These are phyloP conservation scores for Trichoderma cornu-damae DNA, from an alignment of 2,329 filamentous ascomycete genomes.

Conservation along the genomic window DNA sequence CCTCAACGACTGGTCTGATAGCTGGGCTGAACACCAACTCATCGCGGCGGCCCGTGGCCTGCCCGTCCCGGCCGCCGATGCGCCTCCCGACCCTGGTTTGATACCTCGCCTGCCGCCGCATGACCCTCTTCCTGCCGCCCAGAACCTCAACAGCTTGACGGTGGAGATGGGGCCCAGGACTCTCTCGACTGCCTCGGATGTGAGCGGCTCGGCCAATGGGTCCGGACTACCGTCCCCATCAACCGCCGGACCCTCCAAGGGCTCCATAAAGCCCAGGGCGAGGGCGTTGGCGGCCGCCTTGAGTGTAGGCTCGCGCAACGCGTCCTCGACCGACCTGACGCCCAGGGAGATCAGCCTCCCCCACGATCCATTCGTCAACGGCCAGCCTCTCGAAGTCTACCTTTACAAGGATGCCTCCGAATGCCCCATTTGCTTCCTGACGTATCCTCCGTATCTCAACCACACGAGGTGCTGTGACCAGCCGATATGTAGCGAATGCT, in stretches of 20 bases:
- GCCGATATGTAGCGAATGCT: slow-evolving; percentile 95
- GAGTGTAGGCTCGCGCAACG: slow-evolving; percentile 66
- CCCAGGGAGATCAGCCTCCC: slow-evolving; percentile 77
- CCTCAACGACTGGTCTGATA: slow-evolving; percentile 78
- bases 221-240: slow-evolving; percentile 52
- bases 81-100: slow-evolving; percentile 67
- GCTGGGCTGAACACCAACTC: slow-evolving; percentile 94
- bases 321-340: slow-evolving; percentile 63
- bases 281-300: slow-evolving; percentile 84
- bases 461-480: slow-evolving; percentile 93
- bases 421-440: slow-evolving; percentile 94
- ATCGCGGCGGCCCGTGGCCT: slow-evolving; percentile 82
- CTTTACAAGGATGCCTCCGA: slow-evolving; percentile 87
- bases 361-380: slow-evolving; percentile 82
- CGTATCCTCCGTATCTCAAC: slow-evolving; percentile 92
- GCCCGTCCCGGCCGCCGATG: slow-evolving; percentile 76
- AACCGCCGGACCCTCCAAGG: slow-evolving; percentile 35
- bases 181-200: slow-evolving; percentile 73
- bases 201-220: slow-evolving; percentile 54
- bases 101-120: slow-evolving; percentile 43
- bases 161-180: slow-evolving; percentile 75
- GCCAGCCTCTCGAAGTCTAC: slow-evolving; percentile 87
- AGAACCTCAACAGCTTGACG: slow-evolving; percentile 65
- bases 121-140: slow-evolving; percentile 44
- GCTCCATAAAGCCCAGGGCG: slow-evolving; percentile 71